Evolutionary conservation across 495 filamentous ascomycete species (phyloP), one percentile per base, ranked within the genome.

Genomic region (Cryomyces minteri): DNA sequence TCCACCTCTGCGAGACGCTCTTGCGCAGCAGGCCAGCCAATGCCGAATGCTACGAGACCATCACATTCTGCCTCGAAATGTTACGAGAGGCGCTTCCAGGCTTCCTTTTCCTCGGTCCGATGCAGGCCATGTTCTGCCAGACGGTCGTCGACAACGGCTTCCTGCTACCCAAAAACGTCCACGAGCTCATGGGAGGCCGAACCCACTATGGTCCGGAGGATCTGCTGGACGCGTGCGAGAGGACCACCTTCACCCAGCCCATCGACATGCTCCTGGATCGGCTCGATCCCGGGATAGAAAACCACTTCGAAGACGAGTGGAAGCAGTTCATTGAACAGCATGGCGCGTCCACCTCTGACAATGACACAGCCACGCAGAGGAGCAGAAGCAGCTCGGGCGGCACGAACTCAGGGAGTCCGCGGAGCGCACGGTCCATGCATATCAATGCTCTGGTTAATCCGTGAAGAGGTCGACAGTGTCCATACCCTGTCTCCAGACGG

Each of bases 111-210:
- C 55, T 58, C n/a, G 58, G 59, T 2, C 52, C 56, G 12, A 46
- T 65, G 28, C 58, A 59, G 41, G 54, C 59, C 34, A 56, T 63
- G 54, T 58, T 65, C 30, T 44, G 41, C 46, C 46, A 48, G 32
- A 48, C 41, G 32, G 41, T 48, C n/a, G n/a, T n/a, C 30, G 46
- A 48, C 7, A 32, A 38, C n/a, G 29, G 33, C 28, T 8, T 48
- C 14, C 10, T 14, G 14, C 14, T 44, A 31, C 46, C 46, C 40
- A 31, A 36, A 5, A 42, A 48, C 30, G 10, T 44, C 28, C 10
- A 43, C 11, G 39, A 48, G 41, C 30, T 48, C 11, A 38, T 43
- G 46, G 18, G 31, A 5, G 46, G 41, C 9, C 46, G 30, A 11
- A 48, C 30, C 14, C 12, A 39, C 7, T 48, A 48, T 31, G 41